phyloP scores from a whole-genome alignment of 164 flowering plant species.

The Nymphaea thermarum region DNA sequence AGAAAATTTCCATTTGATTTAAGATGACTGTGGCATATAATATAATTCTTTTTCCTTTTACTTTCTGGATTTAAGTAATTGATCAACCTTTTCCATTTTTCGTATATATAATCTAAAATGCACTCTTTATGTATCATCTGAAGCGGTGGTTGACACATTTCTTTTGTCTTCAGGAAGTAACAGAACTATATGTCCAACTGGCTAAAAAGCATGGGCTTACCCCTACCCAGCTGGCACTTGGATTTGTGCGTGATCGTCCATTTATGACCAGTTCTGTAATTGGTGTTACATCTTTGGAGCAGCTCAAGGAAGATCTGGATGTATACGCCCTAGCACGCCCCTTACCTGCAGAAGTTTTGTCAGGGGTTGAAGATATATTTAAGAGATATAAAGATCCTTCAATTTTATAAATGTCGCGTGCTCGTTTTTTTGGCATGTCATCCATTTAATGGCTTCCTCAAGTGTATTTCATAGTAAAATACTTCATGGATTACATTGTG shows the following conservation, averaged over 20 bases:
- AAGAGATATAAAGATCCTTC: slow-evolving; percentile 77
- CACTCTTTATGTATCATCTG: too few relatives aligned
- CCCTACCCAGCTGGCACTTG: slow-evolving; percentile 76
- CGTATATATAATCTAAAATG: too few relatives aligned
- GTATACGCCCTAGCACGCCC: slow-evolving; percentile 66
- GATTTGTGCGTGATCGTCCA: slow-evolving; percentile 76
- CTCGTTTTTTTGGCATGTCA: not conserved
- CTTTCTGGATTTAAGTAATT: too few relatives aligned
- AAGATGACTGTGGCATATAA: too few relatives aligned
- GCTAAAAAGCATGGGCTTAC: slow-evolving; percentile 70
- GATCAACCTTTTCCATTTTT: too few relatives aligned
- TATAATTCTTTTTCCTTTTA: too few relatives aligned
- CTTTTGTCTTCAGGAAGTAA: slow-evolving; percentile 63
- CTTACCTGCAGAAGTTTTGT: slow-evolving; percentile 51
- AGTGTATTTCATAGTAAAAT: not conserved
- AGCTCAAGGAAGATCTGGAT: slow-evolving; percentile 76
- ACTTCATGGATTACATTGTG: not conserved
- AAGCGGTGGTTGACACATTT: too few relatives aligned
- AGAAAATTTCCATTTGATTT: too few relatives aligned
- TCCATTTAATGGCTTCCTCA: not conserved
- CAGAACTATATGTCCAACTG: slow-evolving; percentile 39
- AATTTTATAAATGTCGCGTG: slow-evolving; percentile 16
- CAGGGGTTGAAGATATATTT: slow-evolving; percentile 52
- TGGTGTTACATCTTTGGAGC: slow-evolving; percentile 82
- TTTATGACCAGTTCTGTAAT: slow-evolving; percentile 86